Conservation (phyloP, 805 yeast species). For the Kodamaea hsintzibuensis region DNA sequence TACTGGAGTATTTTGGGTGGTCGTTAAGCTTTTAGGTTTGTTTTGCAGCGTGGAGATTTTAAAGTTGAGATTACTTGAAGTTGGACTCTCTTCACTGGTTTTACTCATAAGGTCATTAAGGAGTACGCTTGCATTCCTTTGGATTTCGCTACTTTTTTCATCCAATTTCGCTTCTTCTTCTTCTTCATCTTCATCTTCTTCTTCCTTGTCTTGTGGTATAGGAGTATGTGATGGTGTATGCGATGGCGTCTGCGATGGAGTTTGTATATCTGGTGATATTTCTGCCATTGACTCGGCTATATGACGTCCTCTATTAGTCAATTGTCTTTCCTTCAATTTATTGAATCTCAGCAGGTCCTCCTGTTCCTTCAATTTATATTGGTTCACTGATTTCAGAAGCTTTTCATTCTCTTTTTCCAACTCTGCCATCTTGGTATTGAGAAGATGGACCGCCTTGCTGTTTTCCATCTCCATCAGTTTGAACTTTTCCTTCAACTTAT, state of each 20-base stretch:
- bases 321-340: constrained; percentile 1
- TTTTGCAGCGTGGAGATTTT: constrained; percentile 6
- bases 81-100: background rate
- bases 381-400: background rate
- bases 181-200: background rate
- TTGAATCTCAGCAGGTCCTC: constrained; percentile 1
- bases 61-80: constrained; percentile 1
- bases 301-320: background rate
- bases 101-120: constrained; percentile 1
- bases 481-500: constrained; percentile 17
- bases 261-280: background rate
- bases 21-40: constrained; percentile 8
- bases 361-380: background rate
- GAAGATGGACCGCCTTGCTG: constrained; percentile 1
- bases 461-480: constrained; percentile 13
- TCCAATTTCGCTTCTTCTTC: background rate
- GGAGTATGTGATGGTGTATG: background rate
- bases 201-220: background rate
- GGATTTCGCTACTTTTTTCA: background rate
- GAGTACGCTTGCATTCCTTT: background rate
- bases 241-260: background rate
- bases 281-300: background rate
- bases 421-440: constrained; percentile 6
- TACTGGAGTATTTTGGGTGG: constrained; percentile 14
- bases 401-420: constrained; percentile 11